Evolutionary conservation across 2,329 filamentous ascomycete species (phyloP).

Genomic region (Fusarium cyanostomum): DNA sequence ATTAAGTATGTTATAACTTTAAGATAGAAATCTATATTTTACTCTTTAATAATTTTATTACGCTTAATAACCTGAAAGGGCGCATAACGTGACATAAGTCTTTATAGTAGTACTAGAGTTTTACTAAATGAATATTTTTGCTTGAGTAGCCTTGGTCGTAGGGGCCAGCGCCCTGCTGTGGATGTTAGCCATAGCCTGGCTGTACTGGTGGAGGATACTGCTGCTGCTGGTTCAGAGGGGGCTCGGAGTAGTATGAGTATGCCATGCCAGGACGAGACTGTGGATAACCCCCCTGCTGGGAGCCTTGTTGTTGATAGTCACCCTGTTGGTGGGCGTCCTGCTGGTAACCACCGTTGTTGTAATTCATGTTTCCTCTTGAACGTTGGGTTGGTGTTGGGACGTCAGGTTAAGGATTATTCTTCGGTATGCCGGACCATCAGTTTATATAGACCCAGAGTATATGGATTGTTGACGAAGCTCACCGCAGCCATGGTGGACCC

Average conservation of each 20-base stretch:
- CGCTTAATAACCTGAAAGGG: too few relatives aligned
- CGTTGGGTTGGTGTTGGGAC: background rate
- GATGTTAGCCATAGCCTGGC: conserved; percentile 2
- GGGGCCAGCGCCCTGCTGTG: conserved; percentile 3
- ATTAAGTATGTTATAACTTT: too few relatives aligned
- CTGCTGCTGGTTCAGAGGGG: conserved; percentile 6
- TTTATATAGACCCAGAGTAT: conserved; percentile 16
- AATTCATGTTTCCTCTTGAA: conserved; percentile 19
- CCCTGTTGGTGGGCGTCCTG: background rate
- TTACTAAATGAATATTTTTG: conserved; percentile 4
- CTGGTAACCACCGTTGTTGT: conserved; percentile 14
- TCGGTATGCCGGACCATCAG: background rate
- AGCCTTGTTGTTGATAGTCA: background rate
- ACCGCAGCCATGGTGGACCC: conserved; percentile 13
- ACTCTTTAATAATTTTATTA: too few relatives aligned
- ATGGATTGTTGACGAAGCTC: background rate
- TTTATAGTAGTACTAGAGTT: too few relatives aligned
- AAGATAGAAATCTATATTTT: too few relatives aligned
- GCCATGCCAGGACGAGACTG: conserved; percentile 15
- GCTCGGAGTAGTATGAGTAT: conserved; percentile 19
- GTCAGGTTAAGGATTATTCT: background rate
- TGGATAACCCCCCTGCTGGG: conserved; percentile 5
- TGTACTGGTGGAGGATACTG: conserved; percentile 13
- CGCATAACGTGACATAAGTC: too few relatives aligned
- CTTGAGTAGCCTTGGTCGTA: conserved; percentile 4